Base-by-base conservation (phyloP, 2,329 filamentous ascomycete genomes). In the Pseudomassariella vexata region DNA sequence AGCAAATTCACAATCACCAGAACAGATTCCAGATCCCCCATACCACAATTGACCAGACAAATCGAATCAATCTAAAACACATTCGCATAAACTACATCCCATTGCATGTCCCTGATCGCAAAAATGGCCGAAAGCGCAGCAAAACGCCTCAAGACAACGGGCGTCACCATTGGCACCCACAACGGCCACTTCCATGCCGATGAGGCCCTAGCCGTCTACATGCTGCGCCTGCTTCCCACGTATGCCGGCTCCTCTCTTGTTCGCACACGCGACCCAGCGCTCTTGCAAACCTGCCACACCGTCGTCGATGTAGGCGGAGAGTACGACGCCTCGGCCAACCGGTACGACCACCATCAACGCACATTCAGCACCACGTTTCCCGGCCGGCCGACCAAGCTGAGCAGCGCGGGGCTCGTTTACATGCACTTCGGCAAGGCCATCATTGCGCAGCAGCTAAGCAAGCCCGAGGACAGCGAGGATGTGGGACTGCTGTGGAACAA, bases 131-230 rank as follows among this genome's bases (percentile, higher is more conserved):
- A 85, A 69, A 74, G 68, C 55, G 73, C 80, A 51, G 65, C 82
- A 41, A 96, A 96, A 66, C 82, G 85, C 60, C 65, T 94, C 58
- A 95, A 94, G 73, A 85, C 82, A 48, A 70, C 76, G 41, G 63
- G 66, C 34, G 65, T 82, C 43, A 63, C 79, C 47, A 94, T 95
- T 56, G 92, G 89, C 54, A 98, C 92, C 19, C 92, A 98, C 75
- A 95, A 83, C 65, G 92, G 92, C 47, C 88, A 95, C 70, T 98
- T 98, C 74, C 92, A 98, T 68, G 92, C 92, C 58, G 92, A 98
- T 62, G 92, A 98, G 68, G 90, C 92, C 39, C 79, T 98, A 25
- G 92, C 92, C 37, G 89, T 98, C 44, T 88, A 94, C 70, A 87
- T 98, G 71, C 84, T 98, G 47, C 87, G 88, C 44, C 76, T 84